These are phyloP conservation scores for Peronosclerospora sorghi DNA, from an alignment of 352 stramenopile species.

Conservation along the genomic window DNA sequence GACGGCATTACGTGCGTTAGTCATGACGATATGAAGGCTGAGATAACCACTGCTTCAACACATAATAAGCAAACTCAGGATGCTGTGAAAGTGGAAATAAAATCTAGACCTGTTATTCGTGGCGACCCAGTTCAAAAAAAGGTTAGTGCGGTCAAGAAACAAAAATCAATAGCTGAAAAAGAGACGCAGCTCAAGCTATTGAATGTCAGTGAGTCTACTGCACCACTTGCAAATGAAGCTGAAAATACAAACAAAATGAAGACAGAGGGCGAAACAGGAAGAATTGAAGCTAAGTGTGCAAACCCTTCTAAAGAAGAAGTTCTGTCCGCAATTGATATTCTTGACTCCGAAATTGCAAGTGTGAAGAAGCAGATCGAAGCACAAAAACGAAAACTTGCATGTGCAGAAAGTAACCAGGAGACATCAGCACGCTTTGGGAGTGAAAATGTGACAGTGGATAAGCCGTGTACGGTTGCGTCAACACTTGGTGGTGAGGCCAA, in stretches of 20 bases:
- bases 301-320: slow-evolving; percentile 69
- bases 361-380: slow-evolving; percentile 64
- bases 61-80: neutral
- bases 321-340: slow-evolving; percentile 58
- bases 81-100: neutral
- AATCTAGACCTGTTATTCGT: neutral
- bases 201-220: neutral
- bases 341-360: slow-evolving; percentile 58
- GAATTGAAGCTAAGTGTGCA: neutral
- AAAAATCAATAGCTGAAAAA: slow-evolving; percentile 3
- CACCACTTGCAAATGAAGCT: neutral
- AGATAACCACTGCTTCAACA: slow-evolving; percentile 1
- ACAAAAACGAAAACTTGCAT: slow-evolving; percentile 33
- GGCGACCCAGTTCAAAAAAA: neutral
- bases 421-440: slow-evolving; percentile 26
- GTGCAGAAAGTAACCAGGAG: slow-evolving; percentile 43
- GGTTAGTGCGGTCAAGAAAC: neutral
- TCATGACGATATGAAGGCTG: slow-evolving; percentile 3
- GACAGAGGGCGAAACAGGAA: slow-evolving; percentile 4
- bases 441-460: slow-evolving; percentile 19
- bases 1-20: slow-evolving; percentile 2
- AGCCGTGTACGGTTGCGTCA: neutral
- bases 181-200: slow-evolving; percentile 2
- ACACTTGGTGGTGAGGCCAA: neutral
- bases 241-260: slow-evolving; percentile 1